These are phyloP conservation scores for Cladosporium oxysporum DNA, from an alignment of 2,329 filamentous ascomycete species.

Conservation along the genomic window DNA sequence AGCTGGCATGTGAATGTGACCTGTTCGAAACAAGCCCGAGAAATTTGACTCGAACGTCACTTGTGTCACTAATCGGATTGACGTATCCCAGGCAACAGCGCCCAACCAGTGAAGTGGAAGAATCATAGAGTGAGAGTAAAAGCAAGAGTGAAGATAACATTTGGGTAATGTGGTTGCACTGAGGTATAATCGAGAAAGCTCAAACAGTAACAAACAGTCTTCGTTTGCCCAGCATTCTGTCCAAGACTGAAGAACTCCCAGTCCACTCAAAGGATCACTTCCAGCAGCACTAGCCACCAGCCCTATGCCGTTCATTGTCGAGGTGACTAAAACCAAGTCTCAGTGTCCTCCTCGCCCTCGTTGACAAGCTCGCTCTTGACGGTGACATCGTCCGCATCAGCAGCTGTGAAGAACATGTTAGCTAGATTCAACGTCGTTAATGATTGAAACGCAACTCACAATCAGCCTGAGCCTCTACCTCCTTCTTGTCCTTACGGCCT, in stretches of 20 bases:
- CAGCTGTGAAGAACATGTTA: too few relatives aligned
- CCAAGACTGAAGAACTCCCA: background rate
- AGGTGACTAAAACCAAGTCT: background rate
- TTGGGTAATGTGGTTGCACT: background rate
- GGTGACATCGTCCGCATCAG: background rate
- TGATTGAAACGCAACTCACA: too few relatives aligned
- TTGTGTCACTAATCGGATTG: background rate
- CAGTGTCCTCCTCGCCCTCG: background rate
- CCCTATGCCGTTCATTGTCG: background rate
- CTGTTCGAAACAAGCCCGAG: background rate
- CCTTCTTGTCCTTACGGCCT: background rate
- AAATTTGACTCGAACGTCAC: background rate
- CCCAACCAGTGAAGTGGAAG: background rate
- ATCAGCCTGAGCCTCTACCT: background rate
- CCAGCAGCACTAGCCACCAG: background rate
- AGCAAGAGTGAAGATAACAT: background rate
- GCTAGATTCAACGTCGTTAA: too few relatives aligned
- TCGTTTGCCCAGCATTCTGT: background rate
- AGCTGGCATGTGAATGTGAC: conserved; percentile 15
- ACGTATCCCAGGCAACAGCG: background rate
- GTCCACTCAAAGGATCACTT: background rate
- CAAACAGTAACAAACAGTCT: background rate
- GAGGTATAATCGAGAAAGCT: background rate
- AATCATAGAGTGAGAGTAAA: background rate
- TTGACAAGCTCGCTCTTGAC: background rate